Percentiles rank a stretch among this genome's conserved stretches.
phyloP scores from a whole-genome alignment of 176 grass and related monocot genomes.

The Musa schizocarpa region DNA sequence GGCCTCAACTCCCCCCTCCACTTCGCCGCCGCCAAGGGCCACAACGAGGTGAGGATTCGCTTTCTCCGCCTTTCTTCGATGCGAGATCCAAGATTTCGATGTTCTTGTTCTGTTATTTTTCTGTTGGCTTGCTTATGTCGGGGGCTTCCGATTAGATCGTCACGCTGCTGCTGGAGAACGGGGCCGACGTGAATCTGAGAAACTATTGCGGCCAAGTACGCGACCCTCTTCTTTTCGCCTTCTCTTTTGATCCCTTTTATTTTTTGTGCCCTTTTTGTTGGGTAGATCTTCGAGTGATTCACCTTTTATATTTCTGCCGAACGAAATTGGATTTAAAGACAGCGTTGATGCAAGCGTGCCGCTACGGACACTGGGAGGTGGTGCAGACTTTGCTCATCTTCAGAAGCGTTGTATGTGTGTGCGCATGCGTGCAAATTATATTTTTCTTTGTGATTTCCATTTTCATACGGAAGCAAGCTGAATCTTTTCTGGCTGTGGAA shows the following conservation, averaged over 20 bases:
- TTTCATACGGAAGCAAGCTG: neutral
- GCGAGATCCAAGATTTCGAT: neutral
- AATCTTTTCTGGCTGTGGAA: neutral
- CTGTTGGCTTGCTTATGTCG: constrained; percentile 11
- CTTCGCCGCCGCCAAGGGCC: constrained; percentile 93
- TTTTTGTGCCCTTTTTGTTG: neutral
- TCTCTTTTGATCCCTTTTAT: neutral
- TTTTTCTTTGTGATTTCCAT: neutral
- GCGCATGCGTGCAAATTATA: neutral
- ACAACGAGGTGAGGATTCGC: constrained; percentile 55
- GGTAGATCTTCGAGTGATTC: neutral
- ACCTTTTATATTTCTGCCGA: neutral
- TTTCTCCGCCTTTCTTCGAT: neutral
- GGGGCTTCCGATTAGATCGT: constrained; percentile 48
- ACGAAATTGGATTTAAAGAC: constrained; percentile 40
- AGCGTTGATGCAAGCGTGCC: constrained; percentile 90
- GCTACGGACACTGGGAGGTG: constrained; percentile 94
- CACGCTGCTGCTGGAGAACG: constrained; percentile 79
- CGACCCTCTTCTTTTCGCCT: neutral
- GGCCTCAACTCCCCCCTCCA: constrained; percentile 94
- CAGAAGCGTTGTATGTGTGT: constrained; percentile 60
- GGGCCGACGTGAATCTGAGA: constrained; percentile 83
- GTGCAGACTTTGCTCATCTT: constrained; percentile 81
- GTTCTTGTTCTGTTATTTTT: neutral
- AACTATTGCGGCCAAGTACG: constrained; percentile 95